These are phyloP conservation scores for Linum lewisii DNA, from an alignment of 345 rosid genomes.

Conservation along the genomic window DNA sequence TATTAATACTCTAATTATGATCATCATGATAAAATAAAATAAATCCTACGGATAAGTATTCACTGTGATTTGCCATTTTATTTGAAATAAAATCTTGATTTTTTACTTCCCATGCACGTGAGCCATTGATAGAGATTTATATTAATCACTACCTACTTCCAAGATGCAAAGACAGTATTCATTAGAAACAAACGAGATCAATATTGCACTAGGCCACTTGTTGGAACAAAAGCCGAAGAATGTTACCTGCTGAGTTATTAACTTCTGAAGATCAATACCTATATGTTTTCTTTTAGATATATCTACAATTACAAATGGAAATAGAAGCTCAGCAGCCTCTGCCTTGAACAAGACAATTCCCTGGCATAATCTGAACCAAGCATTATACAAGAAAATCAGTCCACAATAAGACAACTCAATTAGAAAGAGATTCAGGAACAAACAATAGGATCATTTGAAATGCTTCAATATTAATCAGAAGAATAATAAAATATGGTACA, in stretches of 20 bases:
- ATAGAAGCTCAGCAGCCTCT: constrained; percentile 82
- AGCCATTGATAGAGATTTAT: no score
- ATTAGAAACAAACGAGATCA: not conserved
- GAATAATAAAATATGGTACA: not conserved
- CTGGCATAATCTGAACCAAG: constrained; percentile 65
- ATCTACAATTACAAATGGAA: constrained; percentile 66
- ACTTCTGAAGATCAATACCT: constrained; percentile 37
- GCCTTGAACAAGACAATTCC: constrained; percentile 69
- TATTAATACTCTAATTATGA: no score
- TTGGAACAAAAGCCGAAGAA: no score
- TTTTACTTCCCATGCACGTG: not conserved
- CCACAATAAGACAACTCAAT: not conserved
- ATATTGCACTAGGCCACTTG: no score
- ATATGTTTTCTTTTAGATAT: constrained; percentile 52
- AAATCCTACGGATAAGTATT: no score
- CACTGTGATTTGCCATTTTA: no score
- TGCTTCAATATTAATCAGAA: not conserved
- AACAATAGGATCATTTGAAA: not conserved
- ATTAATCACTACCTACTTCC: not conserved
- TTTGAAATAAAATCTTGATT: no score
- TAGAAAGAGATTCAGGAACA: not conserved
- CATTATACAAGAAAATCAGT: constrained; percentile 13
- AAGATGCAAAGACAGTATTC: not conserved
- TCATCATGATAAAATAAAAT: no score
- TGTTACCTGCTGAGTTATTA: constrained; percentile 66